Evolutionary conservation across 805 yeast genomes (phyloP).

Genomic region (Deakozyma indianensis): DNA sequence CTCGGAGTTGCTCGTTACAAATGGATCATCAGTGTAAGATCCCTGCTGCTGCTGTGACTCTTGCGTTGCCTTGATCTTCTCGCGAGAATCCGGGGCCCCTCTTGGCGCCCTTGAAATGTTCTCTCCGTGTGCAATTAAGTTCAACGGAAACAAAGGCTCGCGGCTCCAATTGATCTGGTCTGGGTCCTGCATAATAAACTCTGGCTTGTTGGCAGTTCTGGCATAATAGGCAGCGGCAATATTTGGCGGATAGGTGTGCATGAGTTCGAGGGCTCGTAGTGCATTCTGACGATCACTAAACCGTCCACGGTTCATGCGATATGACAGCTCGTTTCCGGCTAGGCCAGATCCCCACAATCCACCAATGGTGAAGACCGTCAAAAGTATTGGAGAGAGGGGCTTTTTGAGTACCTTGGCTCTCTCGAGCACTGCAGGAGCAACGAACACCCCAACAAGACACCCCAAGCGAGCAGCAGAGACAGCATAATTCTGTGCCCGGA

Average conservation of each 20-base stretch:
- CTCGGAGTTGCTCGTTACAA: not conserved
- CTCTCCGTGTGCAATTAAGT: constrained; percentile 1
- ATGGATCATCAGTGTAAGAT: not conserved
- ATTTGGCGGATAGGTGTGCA: constrained; percentile 1
- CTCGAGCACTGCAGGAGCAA: not conserved
- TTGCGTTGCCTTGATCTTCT: not conserved
- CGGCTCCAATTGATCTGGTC: not conserved
- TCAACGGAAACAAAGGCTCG: constrained; percentile 1
- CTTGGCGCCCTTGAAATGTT: not conserved
- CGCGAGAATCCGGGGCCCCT: not conserved
- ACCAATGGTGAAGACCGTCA: not conserved
- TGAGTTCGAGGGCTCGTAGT: not conserved
- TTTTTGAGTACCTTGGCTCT: not conserved
- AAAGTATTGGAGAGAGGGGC: not conserved
- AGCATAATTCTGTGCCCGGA: not conserved
- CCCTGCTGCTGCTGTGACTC: not conserved
- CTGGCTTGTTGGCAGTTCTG: not conserved
- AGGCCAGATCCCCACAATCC: not conserved
- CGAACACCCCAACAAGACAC: not conserved
- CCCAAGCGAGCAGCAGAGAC: not conserved
- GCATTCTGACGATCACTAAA: not conserved
- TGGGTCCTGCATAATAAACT: not conserved
- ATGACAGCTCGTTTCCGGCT: not conserved
- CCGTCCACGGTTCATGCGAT: not conserved
- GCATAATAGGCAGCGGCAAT: not conserved